Conservation (phyloP, 2,329 filamentous ascomycete genomes). For the Apiospora saccharicola region DNA sequence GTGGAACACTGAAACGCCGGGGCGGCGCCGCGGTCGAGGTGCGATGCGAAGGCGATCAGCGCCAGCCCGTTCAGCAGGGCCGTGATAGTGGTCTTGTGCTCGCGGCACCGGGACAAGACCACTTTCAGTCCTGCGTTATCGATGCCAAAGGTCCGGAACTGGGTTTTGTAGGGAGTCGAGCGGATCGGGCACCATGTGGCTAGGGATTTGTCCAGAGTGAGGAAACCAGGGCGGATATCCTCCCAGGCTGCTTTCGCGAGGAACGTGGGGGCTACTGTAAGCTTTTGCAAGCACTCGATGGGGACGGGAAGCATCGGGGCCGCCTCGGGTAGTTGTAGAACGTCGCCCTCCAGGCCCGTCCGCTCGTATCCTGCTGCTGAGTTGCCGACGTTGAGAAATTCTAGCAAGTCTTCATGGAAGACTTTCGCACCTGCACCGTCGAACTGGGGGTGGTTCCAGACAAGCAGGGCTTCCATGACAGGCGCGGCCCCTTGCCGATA, state of each 20-base stretch:
- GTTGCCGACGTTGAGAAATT: background rate
- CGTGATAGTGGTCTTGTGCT: constrained; percentile 33
- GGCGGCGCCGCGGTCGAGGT: constrained; percentile 26
- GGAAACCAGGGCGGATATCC: constrained; percentile 29
- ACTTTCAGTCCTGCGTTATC: constrained; percentile 21
- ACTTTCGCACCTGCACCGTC: constrained; percentile 37
- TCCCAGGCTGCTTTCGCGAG: constrained; percentile 30
- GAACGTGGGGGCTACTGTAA: background rate
- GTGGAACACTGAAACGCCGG: constrained; percentile 30
- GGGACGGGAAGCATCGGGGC: background rate
- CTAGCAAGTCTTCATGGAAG: constrained; percentile 31
- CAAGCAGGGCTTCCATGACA: constrained; percentile 32
- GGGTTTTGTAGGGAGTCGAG: constrained; percentile 34
- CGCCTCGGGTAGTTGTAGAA: background rate
- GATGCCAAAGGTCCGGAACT: constrained; percentile 32
- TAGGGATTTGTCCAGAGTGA: background rate
- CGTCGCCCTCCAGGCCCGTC: background rate
- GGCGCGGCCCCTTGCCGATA: constrained; percentile 20
- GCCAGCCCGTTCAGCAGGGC: constrained; percentile 32
- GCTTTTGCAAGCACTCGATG: background rate
- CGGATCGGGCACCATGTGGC: constrained; percentile 34
- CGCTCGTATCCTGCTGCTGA: background rate
- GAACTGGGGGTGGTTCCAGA: constrained; percentile 32
- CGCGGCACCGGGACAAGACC: constrained; percentile 31
- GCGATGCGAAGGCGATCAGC: constrained; percentile 28